phyloP scores from a whole-genome alignment of 768 basidiomycete genomes.

The Megacollybia marginata region DNA sequence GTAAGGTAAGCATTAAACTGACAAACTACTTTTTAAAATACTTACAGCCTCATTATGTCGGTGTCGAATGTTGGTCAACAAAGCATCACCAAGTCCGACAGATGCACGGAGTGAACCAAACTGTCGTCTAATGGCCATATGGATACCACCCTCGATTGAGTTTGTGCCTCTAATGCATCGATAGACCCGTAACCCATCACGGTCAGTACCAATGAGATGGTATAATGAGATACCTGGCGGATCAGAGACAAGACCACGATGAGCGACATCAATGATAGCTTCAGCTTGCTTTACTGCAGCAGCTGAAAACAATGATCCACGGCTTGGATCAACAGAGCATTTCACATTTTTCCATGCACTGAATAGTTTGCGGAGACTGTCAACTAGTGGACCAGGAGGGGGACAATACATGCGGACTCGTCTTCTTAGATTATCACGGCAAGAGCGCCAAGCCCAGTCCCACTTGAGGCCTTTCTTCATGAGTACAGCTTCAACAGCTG shows the following conservation, averaged over 20 bases:
- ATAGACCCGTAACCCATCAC: constrained; percentile 9
- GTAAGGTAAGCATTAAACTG: no score
- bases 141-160: constrained; percentile 13
- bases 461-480: constrained; percentile 1
- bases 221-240: constrained; percentile 8
- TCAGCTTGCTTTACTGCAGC: background rate
- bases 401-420: background rate
- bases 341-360: background rate
- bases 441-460: background rate
- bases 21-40: no score
- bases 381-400: background rate
- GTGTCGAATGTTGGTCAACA: constrained; percentile 1
- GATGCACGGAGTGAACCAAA: constrained; percentile 13
- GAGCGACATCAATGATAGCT: background rate
- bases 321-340: background rate
- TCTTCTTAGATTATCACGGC: background rate
- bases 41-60: no score
- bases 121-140: constrained; percentile 6
- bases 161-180: constrained; percentile 13
- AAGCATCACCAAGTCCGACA: constrained; percentile 1
- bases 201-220: constrained; percentile 6
- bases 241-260: constrained; percentile 12
- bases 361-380: background rate
- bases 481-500: constrained; percentile 2
- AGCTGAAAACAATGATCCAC: background rate